phyloP scores from a whole-genome alignment of 2,329 filamentous ascomycete genomes.

The Fusarium siculi region DNA sequence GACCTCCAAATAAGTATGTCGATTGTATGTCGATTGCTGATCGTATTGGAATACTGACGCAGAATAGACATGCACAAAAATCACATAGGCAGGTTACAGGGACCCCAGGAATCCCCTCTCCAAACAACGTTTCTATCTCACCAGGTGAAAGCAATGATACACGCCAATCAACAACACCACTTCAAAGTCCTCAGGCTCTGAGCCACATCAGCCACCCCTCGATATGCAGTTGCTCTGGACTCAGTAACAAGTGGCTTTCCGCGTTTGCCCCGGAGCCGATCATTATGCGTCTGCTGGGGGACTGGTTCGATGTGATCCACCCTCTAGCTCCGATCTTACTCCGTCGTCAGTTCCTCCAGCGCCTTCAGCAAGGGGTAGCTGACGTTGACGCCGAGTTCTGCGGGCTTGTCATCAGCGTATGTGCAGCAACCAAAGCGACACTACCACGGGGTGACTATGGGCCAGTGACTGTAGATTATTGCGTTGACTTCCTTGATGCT shows the following conservation, averaged over 20 bases:
- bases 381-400: conserved; percentile 45
- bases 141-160: not conserved
- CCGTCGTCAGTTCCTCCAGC: conserved; percentile 45
- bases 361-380: conserved; percentile 42
- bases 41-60: not conserved
- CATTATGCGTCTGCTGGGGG: conserved; percentile 39
- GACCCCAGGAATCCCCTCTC: not conserved
- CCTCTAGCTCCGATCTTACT: conserved; percentile 49
- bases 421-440: conserved; percentile 48
- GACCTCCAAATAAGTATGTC: conserved; percentile 36
- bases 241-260: conserved; percentile 25
- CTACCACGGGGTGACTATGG: conserved; percentile 44
- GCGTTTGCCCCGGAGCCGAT: conserved; percentile 26
- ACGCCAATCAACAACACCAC: not conserved
- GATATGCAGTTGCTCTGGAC: not conserved
- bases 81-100: not conserved
- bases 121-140: not conserved
- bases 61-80: conserved; percentile 19
- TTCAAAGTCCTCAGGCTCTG: conserved; percentile 9
- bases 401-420: conserved; percentile 50
- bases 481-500: conserved; percentile 45
- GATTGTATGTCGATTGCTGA: too few relatives aligned
- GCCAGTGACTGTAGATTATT: conserved; percentile 43
- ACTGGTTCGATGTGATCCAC: conserved; percentile 53
- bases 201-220: not conserved